Conservation (phyloP, 208 protist species). For the Strigomonas culicis region DNA sequence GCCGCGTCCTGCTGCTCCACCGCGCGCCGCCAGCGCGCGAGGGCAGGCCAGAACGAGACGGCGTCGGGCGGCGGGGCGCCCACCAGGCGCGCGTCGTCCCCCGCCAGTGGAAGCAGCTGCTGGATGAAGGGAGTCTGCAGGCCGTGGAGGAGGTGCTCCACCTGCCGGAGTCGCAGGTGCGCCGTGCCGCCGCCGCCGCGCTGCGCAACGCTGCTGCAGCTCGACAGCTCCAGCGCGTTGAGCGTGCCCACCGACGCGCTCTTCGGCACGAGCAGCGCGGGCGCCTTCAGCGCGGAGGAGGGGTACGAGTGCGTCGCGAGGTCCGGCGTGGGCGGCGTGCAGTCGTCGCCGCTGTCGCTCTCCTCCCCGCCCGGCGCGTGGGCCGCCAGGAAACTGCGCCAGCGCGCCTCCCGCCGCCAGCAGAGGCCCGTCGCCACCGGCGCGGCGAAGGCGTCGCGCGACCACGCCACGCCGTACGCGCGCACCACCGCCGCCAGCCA, state of each 20-base stretch:
- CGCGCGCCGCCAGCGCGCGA: slow-evolving; percentile 1
- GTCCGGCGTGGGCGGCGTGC: background rate
- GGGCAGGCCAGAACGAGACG: background rate
- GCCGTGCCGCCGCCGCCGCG: too few species aligned
- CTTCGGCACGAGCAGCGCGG: too few species aligned
- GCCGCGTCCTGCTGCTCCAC: slow-evolving; percentile 5
- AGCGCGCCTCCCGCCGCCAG: slow-evolving; percentile 52
- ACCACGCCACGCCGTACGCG: slow-evolving; percentile 26
- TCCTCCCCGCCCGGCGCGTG: slow-evolving; percentile 2
- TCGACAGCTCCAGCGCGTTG: too few species aligned
- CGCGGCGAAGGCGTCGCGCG: slow-evolving; percentile 24
- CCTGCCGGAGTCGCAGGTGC: too few species aligned
- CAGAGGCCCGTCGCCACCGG: slow-evolving; percentile 39
- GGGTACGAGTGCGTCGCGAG: too few species aligned
- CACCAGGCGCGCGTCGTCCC: background rate
- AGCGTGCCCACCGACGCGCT: background rate
- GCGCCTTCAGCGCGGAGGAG: too few species aligned
- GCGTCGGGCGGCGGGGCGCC: background rate
- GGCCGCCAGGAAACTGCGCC: slow-evolving; percentile 31
- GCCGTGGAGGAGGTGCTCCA: too few species aligned
- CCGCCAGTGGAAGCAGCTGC: too few species aligned
- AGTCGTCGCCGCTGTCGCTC: background rate
- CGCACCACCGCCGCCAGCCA: slow-evolving; percentile 42
- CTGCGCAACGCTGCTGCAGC: too few species aligned
- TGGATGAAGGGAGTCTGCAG: too few species aligned